A percentile compares a stretch with the other conserved stretches of the same genome.
Evolutionary conservation across 2,329 filamentous ascomycete genomes (phyloP).

Genomic region (Bipolaris victoriae): DNA sequence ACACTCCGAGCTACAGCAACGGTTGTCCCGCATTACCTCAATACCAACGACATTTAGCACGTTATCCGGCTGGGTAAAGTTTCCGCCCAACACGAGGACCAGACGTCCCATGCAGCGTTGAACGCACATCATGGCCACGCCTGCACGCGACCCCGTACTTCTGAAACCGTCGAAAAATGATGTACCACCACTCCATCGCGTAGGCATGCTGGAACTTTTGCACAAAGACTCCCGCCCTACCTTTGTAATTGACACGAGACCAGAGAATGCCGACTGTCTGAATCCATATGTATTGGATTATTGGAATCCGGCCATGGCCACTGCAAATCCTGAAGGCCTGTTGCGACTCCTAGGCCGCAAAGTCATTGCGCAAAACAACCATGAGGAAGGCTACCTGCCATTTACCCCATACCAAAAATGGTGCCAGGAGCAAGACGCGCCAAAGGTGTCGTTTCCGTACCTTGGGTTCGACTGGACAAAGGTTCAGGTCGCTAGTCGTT

Average conservation of each 20-base stretch:
- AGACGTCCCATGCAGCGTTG: conserved; percentile 4
- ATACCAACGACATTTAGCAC: conserved; percentile 1
- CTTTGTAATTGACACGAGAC: conserved; percentile 21
- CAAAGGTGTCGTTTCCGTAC: conserved; percentile 9
- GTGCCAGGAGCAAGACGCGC: conserved; percentile 10
- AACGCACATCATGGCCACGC: conserved; percentile 2
- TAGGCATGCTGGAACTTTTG: conserved; percentile 32
- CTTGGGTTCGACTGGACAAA: conserved; percentile 21
- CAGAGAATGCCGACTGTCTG: not conserved
- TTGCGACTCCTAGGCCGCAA: conserved; percentile 15
- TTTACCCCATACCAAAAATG: conserved; percentile 27
- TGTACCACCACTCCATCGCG: conserved; percentile 11
- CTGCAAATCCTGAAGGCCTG: conserved; percentile 15
- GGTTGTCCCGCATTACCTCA: conserved; percentile 2
- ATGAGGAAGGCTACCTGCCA: not conserved
- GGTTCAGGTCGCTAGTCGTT: conserved; percentile 24
- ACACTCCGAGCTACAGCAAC: not conserved
- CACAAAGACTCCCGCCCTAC: conserved; percentile 29
- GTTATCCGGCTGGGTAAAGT: not conserved
- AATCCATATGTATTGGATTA: conserved; percentile 18
- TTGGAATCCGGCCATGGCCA: conserved; percentile 30
- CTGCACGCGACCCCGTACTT: conserved; percentile 4
- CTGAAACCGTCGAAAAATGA: conserved; percentile 9
- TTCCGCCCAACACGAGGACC: conserved; percentile 7
- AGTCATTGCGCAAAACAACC: not conserved